Conservation (phyloP, 1,139 yeast species). For the Sugiyamaella grinbergsii region DNA sequence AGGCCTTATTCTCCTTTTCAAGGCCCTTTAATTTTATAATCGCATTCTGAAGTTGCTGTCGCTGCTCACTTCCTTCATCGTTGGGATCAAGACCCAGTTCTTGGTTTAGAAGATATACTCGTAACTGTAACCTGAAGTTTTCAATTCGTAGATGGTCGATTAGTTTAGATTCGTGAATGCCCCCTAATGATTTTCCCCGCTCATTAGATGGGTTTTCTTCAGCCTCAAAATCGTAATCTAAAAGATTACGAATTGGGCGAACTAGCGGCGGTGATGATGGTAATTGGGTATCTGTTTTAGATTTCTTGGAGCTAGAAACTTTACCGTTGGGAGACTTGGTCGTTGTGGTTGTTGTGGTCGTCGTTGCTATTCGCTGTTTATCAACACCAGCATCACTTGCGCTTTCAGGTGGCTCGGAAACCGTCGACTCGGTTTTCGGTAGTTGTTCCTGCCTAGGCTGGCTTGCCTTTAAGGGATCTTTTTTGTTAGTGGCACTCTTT, state of each 20-base stretch:
- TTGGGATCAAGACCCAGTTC: slow-evolving; percentile 1
- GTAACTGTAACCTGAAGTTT: slow-evolving; percentile 2
- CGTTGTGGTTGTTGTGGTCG: too few relatives aligned
- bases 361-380: too few relatives aligned
- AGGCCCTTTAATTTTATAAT: background rate
- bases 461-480: too few relatives aligned
- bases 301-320: background rate
- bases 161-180: slow-evolving; percentile 8
- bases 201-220: slow-evolving; percentile 3
- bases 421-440: too few relatives aligned
- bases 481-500: background rate
- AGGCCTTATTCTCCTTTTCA: slow-evolving; percentile 4
- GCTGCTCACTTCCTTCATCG: background rate
- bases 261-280: background rate
- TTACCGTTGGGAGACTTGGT: too few relatives aligned
- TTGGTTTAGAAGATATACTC: background rate
- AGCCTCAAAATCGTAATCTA: slow-evolving; percentile 7
- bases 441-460: too few relatives aligned
- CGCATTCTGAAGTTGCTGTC: slow-evolving; percentile 4
- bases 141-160: slow-evolving; percentile 5
- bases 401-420: too few relatives aligned
- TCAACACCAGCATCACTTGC: too few relatives aligned
- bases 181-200: background rate
- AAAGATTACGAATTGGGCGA: slow-evolving; percentile 11
- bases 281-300: background rate